These are phyloP conservation scores for Rhodotorula kratochvilovae DNA, from an alignment of 768 basidiomycete species.

Conservation along the genomic window DNA sequence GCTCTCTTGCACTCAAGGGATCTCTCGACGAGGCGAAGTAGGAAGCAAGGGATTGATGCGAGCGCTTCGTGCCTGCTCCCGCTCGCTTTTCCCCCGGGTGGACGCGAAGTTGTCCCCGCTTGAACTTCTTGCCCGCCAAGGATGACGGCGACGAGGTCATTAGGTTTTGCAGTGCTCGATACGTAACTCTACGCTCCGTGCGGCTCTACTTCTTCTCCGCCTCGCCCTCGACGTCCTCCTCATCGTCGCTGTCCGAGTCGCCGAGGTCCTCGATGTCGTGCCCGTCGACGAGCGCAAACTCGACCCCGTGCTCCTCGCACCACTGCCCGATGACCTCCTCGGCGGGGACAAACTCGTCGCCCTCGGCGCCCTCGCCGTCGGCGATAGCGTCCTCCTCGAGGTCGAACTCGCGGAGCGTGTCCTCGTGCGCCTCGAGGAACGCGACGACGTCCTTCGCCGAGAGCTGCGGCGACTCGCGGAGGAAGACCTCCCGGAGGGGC, in stretches of 20 bases:
- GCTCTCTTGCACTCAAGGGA: not conserved
- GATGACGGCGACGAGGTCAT: too few relatives aligned
- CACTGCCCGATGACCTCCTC: not conserved
- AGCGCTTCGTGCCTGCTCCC: too few relatives aligned
- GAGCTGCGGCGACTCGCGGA: slow-evolving; percentile 9
- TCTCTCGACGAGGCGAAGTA: too few relatives aligned
- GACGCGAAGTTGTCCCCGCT: too few relatives aligned
- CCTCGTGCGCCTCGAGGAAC: slow-evolving; percentile 14
- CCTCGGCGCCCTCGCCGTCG: not conserved
- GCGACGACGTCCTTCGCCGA: not conserved
- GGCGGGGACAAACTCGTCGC: not conserved
- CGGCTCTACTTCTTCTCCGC: not conserved
- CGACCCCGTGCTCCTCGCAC: slow-evolving; percentile 1
- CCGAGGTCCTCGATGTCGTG: not conserved
- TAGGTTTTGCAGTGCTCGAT: too few relatives aligned
- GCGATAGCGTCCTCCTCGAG: not conserved
- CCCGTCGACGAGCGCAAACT: not conserved
- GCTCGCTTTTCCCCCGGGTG: too few relatives aligned
- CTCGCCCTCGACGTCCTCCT: not conserved
- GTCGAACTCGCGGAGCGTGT: not conserved
- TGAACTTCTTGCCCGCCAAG: too few relatives aligned
- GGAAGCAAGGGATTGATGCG: too few relatives aligned
- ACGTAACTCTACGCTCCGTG: too few relatives aligned
- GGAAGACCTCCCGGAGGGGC: not conserved
- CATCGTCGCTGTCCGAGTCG: not conserved